Base-by-base conservation (phyloP, 2,329 filamentous ascomycete species). In the Drechslera avenae region DNA sequence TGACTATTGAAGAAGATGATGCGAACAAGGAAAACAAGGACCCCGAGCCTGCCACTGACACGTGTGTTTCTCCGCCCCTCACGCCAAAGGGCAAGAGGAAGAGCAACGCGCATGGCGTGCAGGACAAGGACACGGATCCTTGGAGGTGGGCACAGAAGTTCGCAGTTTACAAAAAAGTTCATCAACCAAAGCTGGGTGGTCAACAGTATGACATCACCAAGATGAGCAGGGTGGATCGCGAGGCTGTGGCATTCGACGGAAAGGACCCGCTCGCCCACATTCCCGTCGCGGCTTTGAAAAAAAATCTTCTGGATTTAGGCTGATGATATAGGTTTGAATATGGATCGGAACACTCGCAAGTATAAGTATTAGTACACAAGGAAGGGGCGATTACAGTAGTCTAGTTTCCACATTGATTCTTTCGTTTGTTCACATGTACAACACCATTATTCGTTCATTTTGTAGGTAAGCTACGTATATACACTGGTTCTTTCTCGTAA, bases 141-240 rank as follows among this genome's bases (percentile, higher is more conserved):
- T 64, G 59, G 61, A 44, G 42, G 16, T 62, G 59, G 57, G 13
- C 36, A 18, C 18, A 23, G 7, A 48, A 32, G 6, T 48, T 62
- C 7, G 35, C 39, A 3, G n/a, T 36, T n/a, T 62, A 57, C 28
- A 59, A 56, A 23, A 37, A 52, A 18, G 12, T 12, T 5, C 19
- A 32, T 17, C 12, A 14, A 3, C 7, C 17, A 1, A 35, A 35
- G 6, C 34, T 59, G 32, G 60, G 56, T 6, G 47, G 54, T 14
- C 17, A 46, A n/a, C 49, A 58, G 1, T 60, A 60, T 19, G 61
- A 66, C 30, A 63, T 66, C 14, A 66, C 61, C 4, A 59, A 63
- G 33, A 50, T 58, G 47, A 54, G 36, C 10, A 54, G 55, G 37
- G 14, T 33, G 16, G 56, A 63, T 7, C 43, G 59, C 34, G 52